Percentiles rank a stretch among this genome's conserved stretches.
Evolutionary conservation across 1,284 basidiomycete species (phyloP).

Genomic region (Mycosarcoma mackinlayi): DNA sequence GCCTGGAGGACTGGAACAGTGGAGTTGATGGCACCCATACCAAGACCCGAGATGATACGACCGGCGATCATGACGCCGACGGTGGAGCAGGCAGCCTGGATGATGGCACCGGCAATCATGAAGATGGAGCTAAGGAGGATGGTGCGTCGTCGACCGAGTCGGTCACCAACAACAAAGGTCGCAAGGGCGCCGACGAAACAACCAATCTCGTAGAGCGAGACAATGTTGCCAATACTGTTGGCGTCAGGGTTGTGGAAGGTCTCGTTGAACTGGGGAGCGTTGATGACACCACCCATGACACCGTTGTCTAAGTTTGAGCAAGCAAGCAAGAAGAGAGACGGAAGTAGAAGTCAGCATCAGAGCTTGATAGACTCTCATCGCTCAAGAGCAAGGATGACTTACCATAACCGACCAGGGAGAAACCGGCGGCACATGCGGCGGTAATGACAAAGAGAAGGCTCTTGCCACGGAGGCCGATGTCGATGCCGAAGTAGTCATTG

Average conservation of each 20-base stretch:
- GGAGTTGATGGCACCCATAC: conserved; percentile 77
- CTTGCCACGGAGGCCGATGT: conserved; percentile 39
- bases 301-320: conserved; percentile 46
- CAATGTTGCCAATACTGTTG: conserved; percentile 50
- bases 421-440: conserved; percentile 35
- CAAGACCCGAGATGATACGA: conserved; percentile 75
- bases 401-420: conserved; percentile 35
- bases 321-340: too few relatives aligned
- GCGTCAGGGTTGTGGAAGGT: conserved; percentile 49
- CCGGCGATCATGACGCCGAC: conserved; percentile 75
- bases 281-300: conserved; percentile 35
- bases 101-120: conserved; percentile 76
- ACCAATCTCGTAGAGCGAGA: conserved; percentile 50
- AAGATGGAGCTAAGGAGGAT: conserved; percentile 67
- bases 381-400: background rate
- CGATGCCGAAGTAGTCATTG: conserved; percentile 39
- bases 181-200: conserved; percentile 45
- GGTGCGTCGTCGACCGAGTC: conserved; percentile 36
- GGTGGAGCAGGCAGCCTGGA: conserved; percentile 73
- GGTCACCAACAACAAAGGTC: conserved; percentile 43
- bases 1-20: conserved; percentile 76
- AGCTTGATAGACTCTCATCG: too few relatives aligned
- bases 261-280: conserved; percentile 27
- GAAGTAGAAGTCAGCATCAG: too few relatives aligned
- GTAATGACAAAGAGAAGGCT: conserved; percentile 40